phyloP scores from a whole-genome alignment of 352 stramenopile genomes.

The Pythium monospermum region DNA sequence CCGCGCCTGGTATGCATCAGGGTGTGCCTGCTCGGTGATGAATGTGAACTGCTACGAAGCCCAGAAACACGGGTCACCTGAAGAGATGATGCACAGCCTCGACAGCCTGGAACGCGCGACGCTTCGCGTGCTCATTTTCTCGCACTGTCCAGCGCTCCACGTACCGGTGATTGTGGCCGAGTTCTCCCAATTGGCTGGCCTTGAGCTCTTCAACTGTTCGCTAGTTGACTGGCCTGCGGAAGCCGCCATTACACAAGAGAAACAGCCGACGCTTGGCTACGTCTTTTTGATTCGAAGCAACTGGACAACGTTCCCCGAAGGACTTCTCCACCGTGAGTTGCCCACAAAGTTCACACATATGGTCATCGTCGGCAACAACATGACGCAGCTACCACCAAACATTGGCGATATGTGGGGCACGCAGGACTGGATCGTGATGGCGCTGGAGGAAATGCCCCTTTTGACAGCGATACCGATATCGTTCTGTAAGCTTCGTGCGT shows the following conservation, averaged over 20 bases:
- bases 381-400: background rate
- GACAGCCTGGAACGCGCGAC: background rate
- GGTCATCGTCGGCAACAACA: background rate
- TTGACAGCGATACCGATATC: background rate
- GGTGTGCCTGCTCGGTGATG: conserved; percentile 6
- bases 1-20: conserved; percentile 1
- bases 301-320: background rate
- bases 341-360: background rate
- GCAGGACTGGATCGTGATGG: background rate
- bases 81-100: background rate
- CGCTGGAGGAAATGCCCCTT: background rate
- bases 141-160: conserved; percentile 7
- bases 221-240: background rate
- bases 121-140: conserved; percentile 4
- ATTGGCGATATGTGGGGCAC: background rate
- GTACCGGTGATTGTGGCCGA: background rate
- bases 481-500: background rate
- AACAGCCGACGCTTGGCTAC: background rate
- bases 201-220: conserved; percentile 14
- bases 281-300: background rate
- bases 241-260: background rate
- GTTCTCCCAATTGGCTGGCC: conserved; percentile 1
- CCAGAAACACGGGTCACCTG: background rate
- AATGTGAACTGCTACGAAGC: conserved; percentile 4
- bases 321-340: background rate